These are phyloP conservation scores for Mucor indicus DNA, from an alignment of 371 early-diverging fungal species.

Conservation along the genomic window DNA sequence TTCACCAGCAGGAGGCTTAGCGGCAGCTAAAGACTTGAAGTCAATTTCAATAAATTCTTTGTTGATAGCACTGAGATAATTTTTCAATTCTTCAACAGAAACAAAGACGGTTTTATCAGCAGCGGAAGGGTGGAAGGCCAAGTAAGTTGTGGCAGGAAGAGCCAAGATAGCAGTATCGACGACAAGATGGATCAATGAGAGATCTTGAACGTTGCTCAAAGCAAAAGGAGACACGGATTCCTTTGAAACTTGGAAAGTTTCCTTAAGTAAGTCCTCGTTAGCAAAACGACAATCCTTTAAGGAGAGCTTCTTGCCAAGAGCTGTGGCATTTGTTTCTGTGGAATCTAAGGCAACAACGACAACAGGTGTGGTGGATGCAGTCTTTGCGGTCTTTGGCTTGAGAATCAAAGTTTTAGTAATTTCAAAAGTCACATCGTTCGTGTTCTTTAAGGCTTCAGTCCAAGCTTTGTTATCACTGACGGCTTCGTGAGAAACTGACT, in stretches of 20 bases:
- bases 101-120: constrained; percentile 56
- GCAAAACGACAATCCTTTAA: constrained; percentile 72
- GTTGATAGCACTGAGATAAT: constrained; percentile 35
- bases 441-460: constrained; percentile 40
- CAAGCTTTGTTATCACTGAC: constrained; percentile 56
- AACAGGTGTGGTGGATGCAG: constrained; percentile 60
- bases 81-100: constrained; percentile 45
- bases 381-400: constrained; percentile 73
- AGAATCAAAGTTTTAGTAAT: constrained; percentile 66
- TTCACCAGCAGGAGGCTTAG: constrained; percentile 32
- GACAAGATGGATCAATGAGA: constrained; percentile 53
- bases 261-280: constrained; percentile 55
- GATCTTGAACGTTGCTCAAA: constrained; percentile 49
- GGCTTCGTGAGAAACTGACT: constrained; percentile 50
- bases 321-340: constrained; percentile 51
- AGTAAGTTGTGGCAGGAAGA: constrained; percentile 23
- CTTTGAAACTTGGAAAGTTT: constrained; percentile 52
- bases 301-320: constrained; percentile 56
- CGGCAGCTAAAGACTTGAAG: constrained; percentile 44
- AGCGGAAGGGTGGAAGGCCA: constrained; percentile 65
- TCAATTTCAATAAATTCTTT: constrained; percentile 44
- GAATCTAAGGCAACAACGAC: constrained; percentile 59
- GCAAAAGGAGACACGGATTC: constrained; percentile 66
- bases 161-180: constrained; percentile 53
- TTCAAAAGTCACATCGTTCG: constrained; percentile 18